Conservation (phyloP, 176 grass and related monocot genomes). For the Triticum timopheevii region DNA sequence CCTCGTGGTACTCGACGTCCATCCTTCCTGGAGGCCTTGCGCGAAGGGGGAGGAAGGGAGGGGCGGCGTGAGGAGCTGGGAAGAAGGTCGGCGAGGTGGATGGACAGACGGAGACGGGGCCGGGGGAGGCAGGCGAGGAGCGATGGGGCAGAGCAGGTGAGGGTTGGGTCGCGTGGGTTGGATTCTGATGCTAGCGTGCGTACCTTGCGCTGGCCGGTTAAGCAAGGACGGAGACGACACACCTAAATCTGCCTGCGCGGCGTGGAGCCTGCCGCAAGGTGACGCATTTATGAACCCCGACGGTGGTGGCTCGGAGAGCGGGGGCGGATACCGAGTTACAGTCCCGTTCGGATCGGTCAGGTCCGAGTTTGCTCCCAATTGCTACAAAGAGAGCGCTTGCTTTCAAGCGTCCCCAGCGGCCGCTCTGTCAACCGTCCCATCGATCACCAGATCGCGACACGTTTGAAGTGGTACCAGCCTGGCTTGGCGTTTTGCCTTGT, state of each 20-base stretch:
- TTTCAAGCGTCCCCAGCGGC: too few species aligned
- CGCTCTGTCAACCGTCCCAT: too few species aligned
- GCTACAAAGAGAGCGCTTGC: too few species aligned
- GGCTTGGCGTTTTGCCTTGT: too few species aligned
- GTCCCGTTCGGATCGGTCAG: too few species aligned
- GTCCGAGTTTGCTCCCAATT: too few species aligned
- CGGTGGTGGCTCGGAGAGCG: not conserved
- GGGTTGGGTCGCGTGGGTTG: not conserved
- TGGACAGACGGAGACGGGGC: not conserved
- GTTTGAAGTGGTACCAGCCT: too few species aligned
- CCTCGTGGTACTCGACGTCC: conserved; percentile 43
- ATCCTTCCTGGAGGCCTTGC: conserved; percentile 12
- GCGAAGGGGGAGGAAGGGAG: too few species aligned
- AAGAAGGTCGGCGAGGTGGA: not conserved
- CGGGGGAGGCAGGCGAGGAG: not conserved
- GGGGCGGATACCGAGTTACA: too few species aligned
- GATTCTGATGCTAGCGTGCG: not conserved
- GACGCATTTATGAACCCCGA: not conserved
- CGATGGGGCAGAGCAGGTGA: not conserved
- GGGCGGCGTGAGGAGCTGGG: not conserved
- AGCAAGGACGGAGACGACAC: not conserved
- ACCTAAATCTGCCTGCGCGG: conserved; percentile 7
- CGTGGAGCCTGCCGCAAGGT: not conserved
- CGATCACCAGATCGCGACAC: too few species aligned
- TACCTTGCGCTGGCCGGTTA: not conserved